Conservation (phyloP, 1,284 basidiomycete species). For the Ganoderma resinaceum region DNA sequence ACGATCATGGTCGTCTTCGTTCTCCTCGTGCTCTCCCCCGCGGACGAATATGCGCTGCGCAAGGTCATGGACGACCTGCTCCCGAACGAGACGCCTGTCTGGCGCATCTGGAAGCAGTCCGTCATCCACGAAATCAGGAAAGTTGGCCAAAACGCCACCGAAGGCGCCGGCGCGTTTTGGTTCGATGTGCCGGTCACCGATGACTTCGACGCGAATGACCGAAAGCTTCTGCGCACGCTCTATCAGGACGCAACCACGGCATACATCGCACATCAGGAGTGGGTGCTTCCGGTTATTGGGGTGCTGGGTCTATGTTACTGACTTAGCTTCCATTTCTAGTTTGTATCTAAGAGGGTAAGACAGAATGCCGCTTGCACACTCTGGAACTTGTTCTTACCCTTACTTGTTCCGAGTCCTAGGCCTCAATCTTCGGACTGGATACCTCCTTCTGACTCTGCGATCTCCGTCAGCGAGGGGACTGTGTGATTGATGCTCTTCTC, state of each 20-base stretch:
- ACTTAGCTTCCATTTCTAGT: not conserved
- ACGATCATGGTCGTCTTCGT: conserved; percentile 23
- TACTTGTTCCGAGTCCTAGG: not conserved
- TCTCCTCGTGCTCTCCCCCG: conserved; percentile 20
- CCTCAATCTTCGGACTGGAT: conserved; percentile 8
- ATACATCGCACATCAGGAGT: conserved; percentile 9
- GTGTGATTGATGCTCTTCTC: not conserved
- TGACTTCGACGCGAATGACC: conserved; percentile 1
- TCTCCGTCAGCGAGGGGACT: not conserved
- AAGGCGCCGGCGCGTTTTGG: not conserved
- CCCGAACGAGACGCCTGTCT: conserved; percentile 20
- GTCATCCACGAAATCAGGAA: conserved; percentile 10
- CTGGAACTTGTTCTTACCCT: not conserved
- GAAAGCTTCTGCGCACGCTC: conserved; percentile 4
- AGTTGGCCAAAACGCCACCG: not conserved
- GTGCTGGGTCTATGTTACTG: not conserved
- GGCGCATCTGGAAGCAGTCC: conserved; percentile 15
- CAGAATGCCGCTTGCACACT: not conserved
- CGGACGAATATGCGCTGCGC: conserved; percentile 12
- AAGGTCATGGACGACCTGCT: conserved; percentile 18
- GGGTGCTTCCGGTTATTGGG: not conserved
- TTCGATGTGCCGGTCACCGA: conserved; percentile 7
- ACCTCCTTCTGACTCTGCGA: conserved; percentile 1
- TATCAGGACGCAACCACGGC: conserved; percentile 14
- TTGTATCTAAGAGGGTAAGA: conserved; percentile 9